Evolutionary conservation across 495 filamentous ascomycete species (phyloP).

Genomic region (Aspergillus leporis): DNA sequence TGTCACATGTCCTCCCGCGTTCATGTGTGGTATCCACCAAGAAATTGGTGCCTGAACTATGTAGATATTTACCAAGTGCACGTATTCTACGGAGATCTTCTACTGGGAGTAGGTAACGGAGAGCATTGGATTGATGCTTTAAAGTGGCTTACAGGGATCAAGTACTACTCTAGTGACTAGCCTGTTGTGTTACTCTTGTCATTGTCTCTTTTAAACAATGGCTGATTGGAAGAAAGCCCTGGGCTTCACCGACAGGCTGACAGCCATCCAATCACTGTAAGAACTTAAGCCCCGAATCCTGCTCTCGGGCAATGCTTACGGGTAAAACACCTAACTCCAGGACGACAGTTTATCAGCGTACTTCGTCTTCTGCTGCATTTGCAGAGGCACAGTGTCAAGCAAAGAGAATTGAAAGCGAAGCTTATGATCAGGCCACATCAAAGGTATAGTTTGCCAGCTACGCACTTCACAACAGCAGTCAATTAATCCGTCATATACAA

Average conservation of each 20-base stretch:
- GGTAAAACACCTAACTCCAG: slow-evolving; percentile 27
- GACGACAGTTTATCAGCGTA: slow-evolving; percentile 44
- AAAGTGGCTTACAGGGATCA: background rate
- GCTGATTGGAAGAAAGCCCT: slow-evolving; percentile 42
- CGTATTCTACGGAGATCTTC: background rate
- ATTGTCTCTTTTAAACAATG: slow-evolving; percentile 20
- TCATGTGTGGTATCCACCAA: background rate
- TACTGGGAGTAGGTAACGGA: background rate
- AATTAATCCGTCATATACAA: background rate
- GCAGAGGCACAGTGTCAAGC: slow-evolving; percentile 46
- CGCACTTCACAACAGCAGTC: background rate
- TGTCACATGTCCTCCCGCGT: slow-evolving; percentile 15
- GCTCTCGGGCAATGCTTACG: background rate
- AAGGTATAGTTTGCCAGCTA: slow-evolving; percentile 28
- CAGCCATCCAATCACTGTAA: slow-evolving; percentile 49
- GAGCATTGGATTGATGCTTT: background rate
- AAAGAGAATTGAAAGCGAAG: slow-evolving; percentile 37
- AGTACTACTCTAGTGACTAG: background rate
- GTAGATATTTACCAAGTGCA: background rate
- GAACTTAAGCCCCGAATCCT: slow-evolving; percentile 7
- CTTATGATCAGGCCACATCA: slow-evolving; percentile 41
- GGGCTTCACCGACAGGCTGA: slow-evolving; percentile 54
- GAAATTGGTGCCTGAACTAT: background rate
- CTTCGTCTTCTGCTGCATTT: slow-evolving; percentile 37
- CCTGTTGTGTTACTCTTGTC: background rate